Evolutionary conservation across 352 stramenopile species (phyloP), one percentile per base, ranked within the genome.

Genomic region (Phytophthora fragariae): DNA sequence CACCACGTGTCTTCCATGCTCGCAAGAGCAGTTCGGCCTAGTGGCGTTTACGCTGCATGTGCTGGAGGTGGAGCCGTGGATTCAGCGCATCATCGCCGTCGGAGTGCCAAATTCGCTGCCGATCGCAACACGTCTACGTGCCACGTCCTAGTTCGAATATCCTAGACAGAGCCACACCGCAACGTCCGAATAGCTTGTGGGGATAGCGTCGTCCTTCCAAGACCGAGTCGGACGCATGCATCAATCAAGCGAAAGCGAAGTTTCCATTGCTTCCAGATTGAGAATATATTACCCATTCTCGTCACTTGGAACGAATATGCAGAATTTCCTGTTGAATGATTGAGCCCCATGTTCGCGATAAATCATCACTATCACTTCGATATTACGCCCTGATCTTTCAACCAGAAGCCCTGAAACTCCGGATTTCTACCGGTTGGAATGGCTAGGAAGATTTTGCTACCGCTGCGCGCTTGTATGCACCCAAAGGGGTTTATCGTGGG

Each of bases 41-140:
- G 49, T 67, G 49, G 17, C 5, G 3, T 67, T 24, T 44, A 53
- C 54, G 49, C 47, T 67, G 60, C 1, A 2, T 6, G 44, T 9
- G 7, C 49, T 67, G 8, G 21, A 67, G 33, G 3, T 31, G 0
- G 31, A 67, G 2, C 47, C 49, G 11, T 67, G 60, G 60, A 67
- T 67, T 29, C 46, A 33, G n/a, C 49, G 24, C 24, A 27, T 27
- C 24, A 27, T 27, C 24, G 24, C 24, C 24, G 24, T 27, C 24
- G 24, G 24, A 39, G 21, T 17, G 49, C 60, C 60, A 53, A 27
- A 60, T 15, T 7, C 19, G 35, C 33, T 67, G 33, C 60, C 50
- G 31, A 67, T 66, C 29, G 59, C 59, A 39, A 39, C 0, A 6
- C n/a, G 47, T 66, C 35, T 67, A 53, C 60, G 21, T 64, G 57